phyloP scores from a whole-genome alignment of 192 early-diverging fungal species.

The Linnemannia schmuckeri region DNA sequence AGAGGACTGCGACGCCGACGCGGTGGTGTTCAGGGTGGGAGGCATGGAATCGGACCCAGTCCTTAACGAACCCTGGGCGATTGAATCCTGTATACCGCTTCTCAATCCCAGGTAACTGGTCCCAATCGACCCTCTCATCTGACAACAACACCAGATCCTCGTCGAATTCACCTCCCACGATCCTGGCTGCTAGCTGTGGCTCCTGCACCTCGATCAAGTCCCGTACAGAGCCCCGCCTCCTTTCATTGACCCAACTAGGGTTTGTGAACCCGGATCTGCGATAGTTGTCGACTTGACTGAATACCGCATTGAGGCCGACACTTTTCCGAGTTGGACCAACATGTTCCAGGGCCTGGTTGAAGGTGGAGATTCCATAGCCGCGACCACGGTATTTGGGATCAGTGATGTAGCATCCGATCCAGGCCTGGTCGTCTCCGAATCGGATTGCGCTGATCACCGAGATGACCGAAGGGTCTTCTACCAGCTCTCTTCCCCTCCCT shows the following conservation, averaged over 20 bases:
- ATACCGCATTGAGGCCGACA: constrained; percentile 3
- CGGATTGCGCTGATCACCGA: constrained; percentile 17
- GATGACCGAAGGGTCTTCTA: not conserved
- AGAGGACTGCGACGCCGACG: constrained; percentile 24
- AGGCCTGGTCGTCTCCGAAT: constrained; percentile 19
- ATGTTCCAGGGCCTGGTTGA: not conserved
- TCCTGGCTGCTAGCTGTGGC: not conserved
- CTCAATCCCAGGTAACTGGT: constrained; percentile 23
- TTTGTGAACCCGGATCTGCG: constrained; percentile 8
- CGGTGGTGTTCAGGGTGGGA: constrained; percentile 22
- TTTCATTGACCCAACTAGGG: not conserved
- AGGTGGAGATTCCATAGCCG: constrained; percentile 23
- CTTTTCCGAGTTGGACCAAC: not conserved
- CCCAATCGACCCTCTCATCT: constrained; percentile 21
- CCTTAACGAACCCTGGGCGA: constrained; percentile 23
- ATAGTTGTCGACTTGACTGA: constrained; percentile 5
- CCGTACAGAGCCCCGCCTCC: not conserved
- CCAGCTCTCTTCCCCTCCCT: not conserved
- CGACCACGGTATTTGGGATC: constrained; percentile 22
- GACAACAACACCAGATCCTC: constrained; percentile 16
- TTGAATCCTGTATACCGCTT: constrained; percentile 32
- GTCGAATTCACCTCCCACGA: not conserved
- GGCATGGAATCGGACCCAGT: constrained; percentile 40
- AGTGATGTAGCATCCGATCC: constrained; percentile 35
- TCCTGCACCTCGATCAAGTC: not conserved